These are phyloP conservation scores for Alopecurus myosuroides DNA, from an alignment of 176 grass and related monocot species.

Conservation along the genomic window DNA sequence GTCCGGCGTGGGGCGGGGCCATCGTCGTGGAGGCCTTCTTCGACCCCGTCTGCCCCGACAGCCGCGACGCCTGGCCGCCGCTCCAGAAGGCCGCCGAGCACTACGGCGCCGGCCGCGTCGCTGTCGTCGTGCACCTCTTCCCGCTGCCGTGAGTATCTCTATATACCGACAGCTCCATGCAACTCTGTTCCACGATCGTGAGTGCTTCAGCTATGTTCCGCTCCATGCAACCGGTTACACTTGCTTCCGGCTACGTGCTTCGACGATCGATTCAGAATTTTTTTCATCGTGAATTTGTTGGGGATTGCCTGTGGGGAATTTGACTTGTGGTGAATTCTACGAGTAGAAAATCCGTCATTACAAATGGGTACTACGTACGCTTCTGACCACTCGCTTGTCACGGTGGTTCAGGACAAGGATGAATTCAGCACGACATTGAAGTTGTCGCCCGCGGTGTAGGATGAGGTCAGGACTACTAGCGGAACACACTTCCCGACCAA, in stretches of 20 bases:
- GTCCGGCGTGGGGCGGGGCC: conserved; percentile 51
- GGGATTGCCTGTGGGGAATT: too few relatives aligned
- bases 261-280: too few relatives aligned
- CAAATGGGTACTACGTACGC: not conserved
- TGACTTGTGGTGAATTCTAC: not conserved
- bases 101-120: conserved; percentile 35
- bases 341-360: not conserved
- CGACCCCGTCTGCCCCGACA: conserved; percentile 83
- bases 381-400: not conserved
- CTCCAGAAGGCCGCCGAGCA: conserved; percentile 58
- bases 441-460: not conserved
- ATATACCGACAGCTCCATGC: not conserved
- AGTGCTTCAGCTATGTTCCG: not conserved
- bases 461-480: not conserved
- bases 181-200: not conserved
- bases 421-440: not conserved
- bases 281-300: too few relatives aligned
- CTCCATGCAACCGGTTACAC: too few relatives aligned
- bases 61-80: conserved; percentile 67
- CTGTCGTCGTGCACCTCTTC: conserved; percentile 76
- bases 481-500: not conserved
- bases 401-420: not conserved
- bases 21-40: conserved; percentile 87
- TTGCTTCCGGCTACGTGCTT: too few relatives aligned
- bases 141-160: conserved; percentile 57